Conservation (phyloP, 2,329 filamentous ascomycete species). For the Fusarium paranaense region DNA sequence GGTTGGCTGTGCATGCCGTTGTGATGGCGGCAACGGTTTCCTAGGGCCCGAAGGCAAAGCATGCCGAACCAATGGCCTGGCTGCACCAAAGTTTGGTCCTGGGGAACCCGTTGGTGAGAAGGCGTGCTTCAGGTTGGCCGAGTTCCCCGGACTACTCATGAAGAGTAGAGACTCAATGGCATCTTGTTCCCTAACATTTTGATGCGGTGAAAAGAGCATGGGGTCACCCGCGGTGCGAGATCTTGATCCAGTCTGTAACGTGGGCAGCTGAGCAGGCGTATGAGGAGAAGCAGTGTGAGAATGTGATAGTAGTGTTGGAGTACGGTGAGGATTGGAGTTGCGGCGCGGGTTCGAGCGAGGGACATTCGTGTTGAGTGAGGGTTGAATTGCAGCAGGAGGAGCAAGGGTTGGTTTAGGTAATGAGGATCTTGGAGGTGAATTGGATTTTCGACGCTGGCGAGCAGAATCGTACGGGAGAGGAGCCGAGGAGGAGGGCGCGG, state of each 20-base stretch:
- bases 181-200: slow-evolving; percentile 79
- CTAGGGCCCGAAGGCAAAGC: slow-evolving; percentile 62
- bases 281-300: slow-evolving; percentile 61
- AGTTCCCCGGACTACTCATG: slow-evolving; percentile 83
- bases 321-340: slow-evolving; percentile 62
- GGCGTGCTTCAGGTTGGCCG: slow-evolving; percentile 68
- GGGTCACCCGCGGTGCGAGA: slow-evolving; percentile 57
- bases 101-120: slow-evolving; percentile 60
- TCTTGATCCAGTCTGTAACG: slow-evolving; percentile 44
- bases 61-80: slow-evolving; percentile 42
- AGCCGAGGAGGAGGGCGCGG: slow-evolving; percentile 44
- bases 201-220: slow-evolving; percentile 73
- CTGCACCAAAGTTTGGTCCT: slow-evolving; percentile 37
- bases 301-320: slow-evolving; percentile 62
- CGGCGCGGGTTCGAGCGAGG: slow-evolving; percentile 58
- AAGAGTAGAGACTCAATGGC: slow-evolving; percentile 84
- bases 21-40: slow-evolving; percentile 63
- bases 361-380: slow-evolving; percentile 52
- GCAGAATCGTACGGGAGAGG: slow-evolving; percentile 46
- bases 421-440: slow-evolving; percentile 53
- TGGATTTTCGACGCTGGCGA: slow-evolving; percentile 44
- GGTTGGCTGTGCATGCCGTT: slow-evolving; percentile 55
- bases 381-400: slow-evolving; percentile 67
- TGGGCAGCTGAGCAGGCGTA: slow-evolving; percentile 54
- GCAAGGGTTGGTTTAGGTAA: slow-evolving; percentile 57